A percentile compares a stretch with the other conserved stretches of the same genome.
Evolutionary conservation across 495 filamentous ascomycete genomes (phyloP).

Genomic region (Penicillium psychrofluorescens): DNA sequence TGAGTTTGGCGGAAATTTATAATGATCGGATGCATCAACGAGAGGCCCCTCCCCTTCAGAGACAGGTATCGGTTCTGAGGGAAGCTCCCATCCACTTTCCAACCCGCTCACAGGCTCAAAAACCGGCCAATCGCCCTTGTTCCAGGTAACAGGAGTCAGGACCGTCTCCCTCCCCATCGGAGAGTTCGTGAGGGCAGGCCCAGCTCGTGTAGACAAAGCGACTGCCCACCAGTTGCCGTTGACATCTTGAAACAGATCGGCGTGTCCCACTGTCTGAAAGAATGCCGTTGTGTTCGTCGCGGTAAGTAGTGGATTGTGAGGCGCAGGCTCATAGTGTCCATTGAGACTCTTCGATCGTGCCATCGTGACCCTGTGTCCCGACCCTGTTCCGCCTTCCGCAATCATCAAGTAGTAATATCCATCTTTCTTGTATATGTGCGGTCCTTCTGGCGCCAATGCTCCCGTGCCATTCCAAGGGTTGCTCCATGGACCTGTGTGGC

Average conservation of each 20-base stretch:
- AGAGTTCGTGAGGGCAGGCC: conserved; percentile 26
- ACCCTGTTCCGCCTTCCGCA: conserved; percentile 53
- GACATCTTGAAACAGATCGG: conserved; percentile 35
- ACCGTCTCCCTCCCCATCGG: conserved; percentile 57
- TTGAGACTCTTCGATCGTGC: conserved; percentile 41
- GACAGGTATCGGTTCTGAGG: no score
- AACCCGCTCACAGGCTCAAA: conserved; percentile 16
- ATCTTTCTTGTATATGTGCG: conserved; percentile 55
- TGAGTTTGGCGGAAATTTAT: no score
- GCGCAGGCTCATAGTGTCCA: conserved; percentile 48
- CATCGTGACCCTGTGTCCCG: conserved; percentile 46
- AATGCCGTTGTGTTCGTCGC: conserved; percentile 37
- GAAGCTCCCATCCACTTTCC: no score
- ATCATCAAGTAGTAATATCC: conserved; percentile 58
- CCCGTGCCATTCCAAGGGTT: conserved; percentile 46
- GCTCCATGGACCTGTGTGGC: conserved; percentile 20
- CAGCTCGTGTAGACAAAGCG: conserved; percentile 37
- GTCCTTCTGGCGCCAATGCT: conserved; percentile 45
- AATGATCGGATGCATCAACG: no score
- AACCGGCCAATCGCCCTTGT: conserved; percentile 17
- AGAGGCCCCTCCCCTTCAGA: no score
- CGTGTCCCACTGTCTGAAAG: conserved; percentile 33
- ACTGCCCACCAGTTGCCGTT: conserved; percentile 48
- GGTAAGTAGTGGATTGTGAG: conserved; percentile 47
- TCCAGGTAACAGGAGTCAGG: conserved; percentile 47